A percentile compares a stretch with the other conserved stretches of the same genome.
These are phyloP conservation scores for Golubevia sp. DNA, from an alignment of 1,284 basidiomycete genomes.

Conservation along the genomic window DNA sequence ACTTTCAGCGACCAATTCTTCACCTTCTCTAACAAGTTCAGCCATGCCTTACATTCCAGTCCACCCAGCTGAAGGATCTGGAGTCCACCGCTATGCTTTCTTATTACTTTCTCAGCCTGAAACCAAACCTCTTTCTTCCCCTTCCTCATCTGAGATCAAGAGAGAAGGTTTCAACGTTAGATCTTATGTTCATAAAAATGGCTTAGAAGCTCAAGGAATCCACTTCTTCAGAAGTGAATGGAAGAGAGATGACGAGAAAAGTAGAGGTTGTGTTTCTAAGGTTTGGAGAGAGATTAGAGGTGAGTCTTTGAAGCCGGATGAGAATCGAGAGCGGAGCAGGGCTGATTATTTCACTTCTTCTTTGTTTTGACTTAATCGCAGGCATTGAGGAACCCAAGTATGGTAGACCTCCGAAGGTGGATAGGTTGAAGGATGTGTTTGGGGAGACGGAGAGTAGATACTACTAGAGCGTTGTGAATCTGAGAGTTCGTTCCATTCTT, in stretches of 20 bases:
- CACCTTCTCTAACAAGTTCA: not conserved
- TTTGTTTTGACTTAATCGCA: not conserved
- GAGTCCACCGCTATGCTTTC: conserved; percentile 45
- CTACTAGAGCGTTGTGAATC: too few species aligned
- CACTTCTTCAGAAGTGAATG: conserved; percentile 54
- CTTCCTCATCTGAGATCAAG: not conserved
- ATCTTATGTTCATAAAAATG: not conserved
- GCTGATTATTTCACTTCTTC: not conserved
- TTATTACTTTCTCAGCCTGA: conserved; percentile 35
- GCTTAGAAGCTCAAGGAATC: conserved; percentile 26
- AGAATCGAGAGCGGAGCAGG: not conserved
- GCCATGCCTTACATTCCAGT: conserved; percentile 38
- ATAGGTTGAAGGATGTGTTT: conserved; percentile 12
- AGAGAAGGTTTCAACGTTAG: conserved; percentile 18
- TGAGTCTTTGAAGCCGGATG: not conserved
- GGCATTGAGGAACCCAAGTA: conserved; percentile 6
- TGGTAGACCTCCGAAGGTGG: conserved; percentile 13
- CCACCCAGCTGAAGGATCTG: conserved; percentile 44
- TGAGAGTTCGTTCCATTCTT: too few species aligned
- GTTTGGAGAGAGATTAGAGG: conserved; percentile 26
- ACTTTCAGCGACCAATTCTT: conserved; percentile 2
- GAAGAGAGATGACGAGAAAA: conserved; percentile 10
- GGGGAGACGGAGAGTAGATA: conserved; percentile 19
- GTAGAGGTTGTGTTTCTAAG: conserved; percentile 9
- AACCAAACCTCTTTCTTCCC: not conserved